Base-by-base conservation (phyloP, 2,329 filamentous ascomycete species). In the Beauveria sp. region DNA sequence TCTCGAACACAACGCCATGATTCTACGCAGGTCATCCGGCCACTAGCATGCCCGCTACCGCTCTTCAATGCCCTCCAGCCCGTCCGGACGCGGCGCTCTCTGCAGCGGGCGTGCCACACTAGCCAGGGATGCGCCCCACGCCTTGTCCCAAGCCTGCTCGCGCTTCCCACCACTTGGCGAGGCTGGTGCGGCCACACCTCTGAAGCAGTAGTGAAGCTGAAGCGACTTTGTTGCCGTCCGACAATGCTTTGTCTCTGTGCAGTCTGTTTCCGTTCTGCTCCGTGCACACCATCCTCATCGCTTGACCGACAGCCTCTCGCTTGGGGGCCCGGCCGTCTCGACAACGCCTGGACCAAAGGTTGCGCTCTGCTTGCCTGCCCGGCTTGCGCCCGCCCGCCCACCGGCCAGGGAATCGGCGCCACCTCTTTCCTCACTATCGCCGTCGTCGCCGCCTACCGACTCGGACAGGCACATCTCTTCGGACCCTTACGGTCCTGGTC, bases 71-170 rank as follows among this genome's bases (percentile, higher is more conserved):
- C 26, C 48, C 57, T 52, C 57, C 40, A 60, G 49, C 57, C 34
- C 38, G 57, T 60, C 57, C 57, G 57, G 48, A 60, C 57, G 8
- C 48, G 57, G 57, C 49, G 57, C 38, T 60, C 49, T 60, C 52
- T 60, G 57, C 57, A 60, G 57, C 49, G 34, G 46, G 49, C 49
- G 48, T 60, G 49, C 57, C 57, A 60, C 57, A 60, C 57, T 52
- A 52, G 26, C 48, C 49, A 60, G 57, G 57, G 48, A 53, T 34
- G 38, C 20, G 57, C 57, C 57, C 57, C 57, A 60, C 57, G 57
- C 9, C 48, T 38, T 38, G 34, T 38, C 34, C 34, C 14, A 38
- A 14, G 34, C 34, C 26, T 22, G 46, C 22, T 31, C 38, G 49
- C 34, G 34, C 20, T 20, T 38, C n/a, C 49, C 18, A 38, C 54